Percentiles rank a stretch among this genome's conserved stretches.
These are phyloP conservation scores for Royoungia palumana DNA, from an alignment of 768 basidiomycete genomes.

Conservation along the genomic window DNA sequence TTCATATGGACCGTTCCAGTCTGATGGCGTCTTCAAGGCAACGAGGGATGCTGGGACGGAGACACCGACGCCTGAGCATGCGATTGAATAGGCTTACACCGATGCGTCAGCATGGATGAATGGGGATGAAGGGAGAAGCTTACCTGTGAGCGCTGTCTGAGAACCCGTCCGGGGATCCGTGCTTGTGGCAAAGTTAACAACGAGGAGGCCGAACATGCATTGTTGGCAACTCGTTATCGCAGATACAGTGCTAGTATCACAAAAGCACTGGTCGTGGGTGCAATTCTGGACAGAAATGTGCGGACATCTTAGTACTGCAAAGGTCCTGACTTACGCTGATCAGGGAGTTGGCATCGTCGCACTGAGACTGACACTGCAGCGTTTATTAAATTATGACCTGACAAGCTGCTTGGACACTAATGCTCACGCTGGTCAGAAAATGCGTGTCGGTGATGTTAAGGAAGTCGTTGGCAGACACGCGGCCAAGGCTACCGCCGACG, in stretches of 20 bases:
- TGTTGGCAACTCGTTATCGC: constrained; percentile 55
- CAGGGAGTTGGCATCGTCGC: constrained; percentile 21
- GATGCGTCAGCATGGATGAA: constrained; percentile 5
- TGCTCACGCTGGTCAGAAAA: constrained; percentile 30
- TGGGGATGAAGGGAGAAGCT: constrained; percentile 11
- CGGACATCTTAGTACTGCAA: neutral
- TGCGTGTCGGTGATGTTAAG: constrained; percentile 37
- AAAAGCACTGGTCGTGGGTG: constrained; percentile 51
- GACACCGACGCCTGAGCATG: constrained; percentile 41
- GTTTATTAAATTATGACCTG: neutral
- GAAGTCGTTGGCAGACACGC: constrained; percentile 42
- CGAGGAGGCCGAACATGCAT: constrained; percentile 60
- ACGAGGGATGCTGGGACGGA: constrained; percentile 39
- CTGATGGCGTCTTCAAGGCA: constrained; percentile 42
- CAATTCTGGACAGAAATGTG: constrained; percentile 36
- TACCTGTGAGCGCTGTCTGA: constrained; percentile 55
- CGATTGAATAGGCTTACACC: constrained; percentile 49
- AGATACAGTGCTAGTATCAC: constrained; percentile 40
- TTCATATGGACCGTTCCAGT: constrained; percentile 62
- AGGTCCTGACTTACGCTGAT: constrained; percentile 22
- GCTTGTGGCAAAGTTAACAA: constrained; percentile 45
- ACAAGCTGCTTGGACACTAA: neutral
- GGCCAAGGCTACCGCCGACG: constrained; percentile 35
- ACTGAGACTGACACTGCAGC: constrained; percentile 27
- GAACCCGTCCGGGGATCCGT: constrained; percentile 58